phyloP scores from a whole-genome alignment of 2,329 filamentous ascomycete genomes.

The Fusarium odoratissimum region DNA sequence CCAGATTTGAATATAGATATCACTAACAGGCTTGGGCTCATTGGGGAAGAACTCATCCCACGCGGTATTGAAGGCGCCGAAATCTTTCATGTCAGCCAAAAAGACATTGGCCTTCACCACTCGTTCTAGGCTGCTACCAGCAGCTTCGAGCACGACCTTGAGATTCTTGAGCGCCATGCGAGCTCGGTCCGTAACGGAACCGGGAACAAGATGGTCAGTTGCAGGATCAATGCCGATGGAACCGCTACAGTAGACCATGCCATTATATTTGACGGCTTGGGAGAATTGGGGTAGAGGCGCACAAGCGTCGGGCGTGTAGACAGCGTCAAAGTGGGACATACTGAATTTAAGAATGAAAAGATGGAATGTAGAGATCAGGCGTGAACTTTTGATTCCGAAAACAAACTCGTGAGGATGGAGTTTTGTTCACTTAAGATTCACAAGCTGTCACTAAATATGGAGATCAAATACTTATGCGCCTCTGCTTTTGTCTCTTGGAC shows the following conservation, averaged over 20 bases:
- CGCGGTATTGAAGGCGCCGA: neutral
- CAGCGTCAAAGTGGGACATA: neutral
- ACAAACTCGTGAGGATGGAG: too few species aligned
- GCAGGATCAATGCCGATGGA: neutral
- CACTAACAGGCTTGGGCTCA: neutral
- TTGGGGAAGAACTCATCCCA: constrained; percentile 8
- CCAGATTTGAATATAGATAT: too few species aligned
- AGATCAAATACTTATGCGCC: neutral
- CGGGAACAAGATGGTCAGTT: neutral
- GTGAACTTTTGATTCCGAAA: too few species aligned
- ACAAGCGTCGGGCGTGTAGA: neutral
- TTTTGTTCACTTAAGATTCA: too few species aligned
- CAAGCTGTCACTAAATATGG: fast-evolving
- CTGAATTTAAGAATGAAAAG: too few species aligned
- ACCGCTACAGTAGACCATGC: constrained; percentile 3
- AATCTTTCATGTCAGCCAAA: constrained; percentile 5
- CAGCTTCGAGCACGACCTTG: neutral
- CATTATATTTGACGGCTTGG: neutral
- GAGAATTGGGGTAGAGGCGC: neutral
- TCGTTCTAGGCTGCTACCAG: neutral
- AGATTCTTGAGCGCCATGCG: neutral
- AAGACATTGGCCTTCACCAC: constrained; percentile 17
- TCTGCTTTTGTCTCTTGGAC: neutral
- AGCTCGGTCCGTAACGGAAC: neutral
- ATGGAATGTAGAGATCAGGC: too few species aligned